Evolutionary conservation across 306 rosid genomes (phyloP).

Genomic region (Pterocarpus santalinus): DNA sequence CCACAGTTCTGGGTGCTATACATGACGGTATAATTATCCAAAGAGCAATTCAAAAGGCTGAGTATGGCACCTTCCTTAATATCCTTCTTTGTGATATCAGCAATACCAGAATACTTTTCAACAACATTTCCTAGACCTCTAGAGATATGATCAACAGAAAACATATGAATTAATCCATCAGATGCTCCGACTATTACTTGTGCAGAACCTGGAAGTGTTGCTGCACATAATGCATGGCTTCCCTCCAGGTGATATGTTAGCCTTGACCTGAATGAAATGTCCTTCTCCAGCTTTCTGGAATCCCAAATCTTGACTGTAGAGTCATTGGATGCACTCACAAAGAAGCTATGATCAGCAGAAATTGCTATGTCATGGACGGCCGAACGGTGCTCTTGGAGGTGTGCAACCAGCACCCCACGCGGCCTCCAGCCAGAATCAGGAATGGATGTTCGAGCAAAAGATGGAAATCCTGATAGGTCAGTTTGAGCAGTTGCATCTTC

Average conservation of each 20-base stretch:
- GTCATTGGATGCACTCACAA: conserved; percentile 95
- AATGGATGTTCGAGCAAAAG: conserved; percentile 71
- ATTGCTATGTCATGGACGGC: conserved; percentile 91
- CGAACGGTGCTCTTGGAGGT: conserved; percentile 96
- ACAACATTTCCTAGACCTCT: conserved; percentile 88
- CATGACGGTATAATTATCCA: conserved; percentile 74
- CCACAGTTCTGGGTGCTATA: conserved; percentile 94
- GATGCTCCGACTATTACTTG: conserved; percentile 96
- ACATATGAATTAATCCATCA: conserved; percentile 88
- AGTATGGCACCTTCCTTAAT: conserved; percentile 92
- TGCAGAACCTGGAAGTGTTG: conserved; percentile 86
- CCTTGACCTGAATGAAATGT: conserved; percentile 95
- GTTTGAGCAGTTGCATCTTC: conserved; percentile 73
- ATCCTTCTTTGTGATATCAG: conserved; percentile 90
- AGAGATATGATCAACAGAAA: conserved; percentile 91
- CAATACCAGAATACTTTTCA: conserved; percentile 95
- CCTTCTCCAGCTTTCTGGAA: conserved; percentile 92
- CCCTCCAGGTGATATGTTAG: conserved; percentile 96
- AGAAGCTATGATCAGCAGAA: conserved; percentile 90
- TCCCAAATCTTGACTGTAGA: conserved; percentile 98
- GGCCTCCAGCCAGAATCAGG: conserved; percentile 99
- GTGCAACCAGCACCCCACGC: conserved; percentile 95
- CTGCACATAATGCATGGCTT: conserved; percentile 85
- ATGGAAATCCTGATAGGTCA: conserved; percentile 71
- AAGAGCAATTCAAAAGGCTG: conserved; percentile 69